Percentiles rank a stretch among this genome's conserved stretches.
These are phyloP conservation scores for Dendrostoma leiphaemia DNA, from an alignment of 2,329 filamentous ascomycete genomes.

Conservation along the genomic window DNA sequence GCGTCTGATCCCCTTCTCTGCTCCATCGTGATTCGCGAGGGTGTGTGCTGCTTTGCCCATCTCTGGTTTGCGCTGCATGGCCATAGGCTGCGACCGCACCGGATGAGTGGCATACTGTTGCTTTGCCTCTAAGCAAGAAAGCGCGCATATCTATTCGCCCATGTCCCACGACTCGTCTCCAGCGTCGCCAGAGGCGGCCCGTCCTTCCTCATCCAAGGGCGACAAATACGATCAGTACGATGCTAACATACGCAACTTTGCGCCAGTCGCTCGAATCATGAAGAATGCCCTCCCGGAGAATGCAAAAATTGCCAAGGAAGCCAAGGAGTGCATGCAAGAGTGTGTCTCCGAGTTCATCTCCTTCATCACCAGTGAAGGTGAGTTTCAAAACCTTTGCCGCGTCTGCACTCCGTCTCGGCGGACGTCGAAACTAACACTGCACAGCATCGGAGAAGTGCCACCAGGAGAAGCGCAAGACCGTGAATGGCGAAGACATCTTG, in stretches of 20 bases:
- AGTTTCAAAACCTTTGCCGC: no score
- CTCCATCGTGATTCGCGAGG: constrained; percentile 34
- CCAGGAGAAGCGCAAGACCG: constrained; percentile 98
- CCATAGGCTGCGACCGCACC: constrained; percentile 22
- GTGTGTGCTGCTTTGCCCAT: constrained; percentile 26
- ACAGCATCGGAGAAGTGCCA: constrained; percentile 98
- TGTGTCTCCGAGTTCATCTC: constrained; percentile 99
- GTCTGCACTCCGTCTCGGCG: constrained; percentile 3
- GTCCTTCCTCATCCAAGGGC: constrained; percentile 39
- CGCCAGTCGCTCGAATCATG: constrained; percentile 98
- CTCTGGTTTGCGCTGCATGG: constrained; percentile 29
- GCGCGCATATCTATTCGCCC: constrained; percentile 34
- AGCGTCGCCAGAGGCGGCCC: constrained; percentile 47
- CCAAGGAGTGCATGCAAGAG: constrained; percentile 99
- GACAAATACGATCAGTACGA: constrained; percentile 58
- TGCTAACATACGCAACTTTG: constrained; percentile 94
- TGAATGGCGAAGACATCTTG: constrained; percentile 97
- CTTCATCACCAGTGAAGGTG: constrained; percentile 98
- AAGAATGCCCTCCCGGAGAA: constrained; percentile 97
- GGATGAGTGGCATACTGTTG: constrained; percentile 48
- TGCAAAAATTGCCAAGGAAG: constrained; percentile 98
- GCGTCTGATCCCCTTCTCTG: constrained; percentile 53
- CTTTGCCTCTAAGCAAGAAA: constrained; percentile 38
- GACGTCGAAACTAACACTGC: constrained; percentile 26
- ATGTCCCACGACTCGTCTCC: constrained; percentile 61